Evolutionary conservation across 2,329 filamentous ascomycete species (phyloP), one percentile per base, ranked within the genome.

Genomic region (Fusarium lateritium): DNA sequence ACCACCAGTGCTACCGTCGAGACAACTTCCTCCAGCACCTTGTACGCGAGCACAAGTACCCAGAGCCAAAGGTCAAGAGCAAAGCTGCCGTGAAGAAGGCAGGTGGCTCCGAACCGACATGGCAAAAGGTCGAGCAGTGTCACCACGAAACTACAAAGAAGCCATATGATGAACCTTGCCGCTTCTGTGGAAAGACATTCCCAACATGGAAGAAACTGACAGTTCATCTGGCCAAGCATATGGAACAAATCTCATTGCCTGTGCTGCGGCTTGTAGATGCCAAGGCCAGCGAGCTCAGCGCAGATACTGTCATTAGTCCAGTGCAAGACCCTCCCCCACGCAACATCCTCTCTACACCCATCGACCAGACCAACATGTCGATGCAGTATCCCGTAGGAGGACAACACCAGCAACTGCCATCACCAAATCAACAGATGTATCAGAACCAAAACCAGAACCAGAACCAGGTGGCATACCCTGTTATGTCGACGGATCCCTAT

Each of bases 21-120:
- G 93, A 97, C 78, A 97, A 98, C 75, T 97, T 98, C 76, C 85
- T 97, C 26, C 94, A 97, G 79, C 94, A 98, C 81, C 88, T 97
- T 21, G 93, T 97, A 13, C 91, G 94, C 52, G 94, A 97, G 78
- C 94, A 97, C 81, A 97, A 97, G 77, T 91, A 93, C 75, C 83
- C 85, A 3, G 94, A 97, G 75, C 94, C 94, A 21, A 94, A 92
- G 79, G 82, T 90, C 65, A 95, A 95, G 81, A 90, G 88, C 7
- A 93, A 92, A 77, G 87, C 88, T 4, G 86, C 88, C 15, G 86
- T 89, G 72, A 91, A 90, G 77, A 87, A 87, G 65, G 82, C 85
- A 40, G 82, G 84, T 17, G 82, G 81, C 2, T 73, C 83, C 53
- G 91, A 94, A 65, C 86, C 86, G 33, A 91, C 94, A 1, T 96